Percentiles rank a stretch among this genome's conserved stretches.
Conservation (phyloP, 768 basidiomycete genomes). For the Agaricus subrufescens region DNA sequence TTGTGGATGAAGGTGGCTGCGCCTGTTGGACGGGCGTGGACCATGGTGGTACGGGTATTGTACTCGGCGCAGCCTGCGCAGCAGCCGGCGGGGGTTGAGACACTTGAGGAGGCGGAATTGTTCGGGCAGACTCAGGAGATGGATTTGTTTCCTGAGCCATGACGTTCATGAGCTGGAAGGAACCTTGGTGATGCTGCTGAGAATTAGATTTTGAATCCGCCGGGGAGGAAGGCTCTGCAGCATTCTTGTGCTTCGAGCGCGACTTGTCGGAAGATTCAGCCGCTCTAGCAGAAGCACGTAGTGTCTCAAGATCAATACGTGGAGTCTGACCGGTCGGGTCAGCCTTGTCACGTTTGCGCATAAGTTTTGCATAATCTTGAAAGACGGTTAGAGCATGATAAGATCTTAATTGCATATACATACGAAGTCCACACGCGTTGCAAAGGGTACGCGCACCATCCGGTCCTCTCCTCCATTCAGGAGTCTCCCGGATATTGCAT, state of each 20-base stretch:
- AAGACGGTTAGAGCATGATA: background rate
- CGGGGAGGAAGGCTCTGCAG: slow-evolving; percentile 24
- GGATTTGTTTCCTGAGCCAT: slow-evolving; percentile 22
- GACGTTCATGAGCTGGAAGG: slow-evolving; percentile 51
- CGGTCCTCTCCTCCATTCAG: slow-evolving; percentile 84
- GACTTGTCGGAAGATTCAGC: slow-evolving; percentile 30
- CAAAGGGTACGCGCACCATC: slow-evolving; percentile 82
- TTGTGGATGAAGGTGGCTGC: slow-evolving; percentile 10
- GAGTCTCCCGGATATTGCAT: slow-evolving; percentile 82
- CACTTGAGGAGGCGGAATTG: slow-evolving; percentile 5
- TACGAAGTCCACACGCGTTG: slow-evolving; percentile 83
- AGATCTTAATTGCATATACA: slow-evolving; percentile 27
- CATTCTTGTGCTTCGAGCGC: slow-evolving; percentile 9
- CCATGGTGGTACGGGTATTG: slow-evolving; percentile 7
- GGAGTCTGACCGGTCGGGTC: slow-evolving; percentile 49
- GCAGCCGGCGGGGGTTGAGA: slow-evolving; percentile 1
- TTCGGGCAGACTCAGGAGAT: slow-evolving; percentile 12
- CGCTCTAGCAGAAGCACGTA: slow-evolving; percentile 68
- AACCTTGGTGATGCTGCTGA: slow-evolving; percentile 44
- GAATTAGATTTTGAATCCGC: slow-evolving; percentile 18
- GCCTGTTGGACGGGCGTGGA: slow-evolving; percentile 9
- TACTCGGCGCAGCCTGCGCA: background rate
- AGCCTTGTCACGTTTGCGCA: slow-evolving; percentile 72
- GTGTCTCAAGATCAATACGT: slow-evolving; percentile 69
- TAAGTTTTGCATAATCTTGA: slow-evolving; percentile 77